These are phyloP conservation scores for Fibroporia radiculosa DNA, from an alignment of 768 basidiomycete species.

Conservation along the genomic window DNA sequence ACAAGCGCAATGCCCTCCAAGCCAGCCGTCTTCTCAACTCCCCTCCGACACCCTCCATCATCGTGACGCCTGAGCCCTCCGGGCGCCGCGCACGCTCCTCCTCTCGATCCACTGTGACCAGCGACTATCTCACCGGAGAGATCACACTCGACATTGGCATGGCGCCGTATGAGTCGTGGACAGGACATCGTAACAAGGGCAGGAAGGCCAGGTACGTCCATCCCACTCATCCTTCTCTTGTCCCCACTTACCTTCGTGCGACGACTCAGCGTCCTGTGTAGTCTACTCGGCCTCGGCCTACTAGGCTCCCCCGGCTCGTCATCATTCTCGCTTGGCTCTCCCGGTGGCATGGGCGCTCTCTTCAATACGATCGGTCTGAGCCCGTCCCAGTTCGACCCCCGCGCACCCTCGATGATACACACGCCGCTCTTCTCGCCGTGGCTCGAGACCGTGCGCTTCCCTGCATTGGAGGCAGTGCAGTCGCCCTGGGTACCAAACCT, in stretches of 20 bases:
- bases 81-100: background rate
- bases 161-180: slow-evolving; percentile 16
- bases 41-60: background rate
- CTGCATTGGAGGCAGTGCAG: slow-evolving; percentile 14
- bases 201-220: slow-evolving; percentile 10
- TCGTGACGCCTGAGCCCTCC: background rate
- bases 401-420: slow-evolving; percentile 12
- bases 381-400: slow-evolving; percentile 11
- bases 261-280: slow-evolving; percentile 11
- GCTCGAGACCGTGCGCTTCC: slow-evolving; percentile 14
- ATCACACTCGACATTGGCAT: slow-evolving; percentile 13
- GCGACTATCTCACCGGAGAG: slow-evolving; percentile 3
- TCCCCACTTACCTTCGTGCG: background rate
- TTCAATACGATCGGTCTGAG: slow-evolving; percentile 4
- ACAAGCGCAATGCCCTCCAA: background rate
- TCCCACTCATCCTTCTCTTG: background rate
- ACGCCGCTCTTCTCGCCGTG: slow-evolving; percentile 17
- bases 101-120: background rate
- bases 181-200: slow-evolving; percentile 11
- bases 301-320: slow-evolving; percentile 14
- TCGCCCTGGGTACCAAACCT: slow-evolving; percentile 16
- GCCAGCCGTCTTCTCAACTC: background rate
- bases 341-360: slow-evolving; percentile 5
- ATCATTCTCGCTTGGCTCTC: slow-evolving; percentile 4
- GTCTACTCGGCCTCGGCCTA: slow-evolving; percentile 14